These are phyloP conservation scores for Fistulinella staudtii DNA, from an alignment of 1,284 basidiomycete species.

Conservation along the genomic window DNA sequence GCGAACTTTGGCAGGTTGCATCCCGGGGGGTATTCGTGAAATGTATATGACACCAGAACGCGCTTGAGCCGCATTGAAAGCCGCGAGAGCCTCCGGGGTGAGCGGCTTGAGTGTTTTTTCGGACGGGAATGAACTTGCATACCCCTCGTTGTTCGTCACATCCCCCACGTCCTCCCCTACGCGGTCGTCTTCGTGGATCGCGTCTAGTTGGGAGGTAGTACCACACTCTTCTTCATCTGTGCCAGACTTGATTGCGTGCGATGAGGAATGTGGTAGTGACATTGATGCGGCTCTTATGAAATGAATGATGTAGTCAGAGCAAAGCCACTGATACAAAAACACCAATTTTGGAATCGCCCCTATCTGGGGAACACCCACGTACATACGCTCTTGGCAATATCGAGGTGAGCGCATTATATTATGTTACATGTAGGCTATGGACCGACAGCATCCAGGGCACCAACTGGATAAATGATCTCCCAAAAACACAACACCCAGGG, in stretches of 20 bases:
- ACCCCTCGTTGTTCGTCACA: conserved; percentile 57
- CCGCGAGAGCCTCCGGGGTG: conserved; percentile 65
- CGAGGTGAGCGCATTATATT: too few relatives aligned
- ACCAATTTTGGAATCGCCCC: conserved; percentile 13
- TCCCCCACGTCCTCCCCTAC: conserved; percentile 24
- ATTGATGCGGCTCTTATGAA: too few relatives aligned
- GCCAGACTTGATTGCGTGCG: background rate
- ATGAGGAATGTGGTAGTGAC: too few relatives aligned
- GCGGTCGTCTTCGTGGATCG: conserved; percentile 2
- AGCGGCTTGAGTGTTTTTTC: conserved; percentile 62
- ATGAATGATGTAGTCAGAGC: too few relatives aligned
- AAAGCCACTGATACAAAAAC: background rate
- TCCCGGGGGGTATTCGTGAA: conserved; percentile 95
- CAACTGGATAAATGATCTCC: too few relatives aligned
- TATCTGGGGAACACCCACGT: too few relatives aligned
- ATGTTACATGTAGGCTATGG: too few relatives aligned
- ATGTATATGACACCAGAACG: conserved; percentile 89
- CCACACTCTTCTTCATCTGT: too few relatives aligned
- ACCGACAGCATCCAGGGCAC: too few relatives aligned
- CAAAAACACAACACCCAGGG: too few relatives aligned
- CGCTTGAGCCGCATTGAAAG: conserved; percentile 65
- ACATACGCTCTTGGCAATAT: too few relatives aligned
- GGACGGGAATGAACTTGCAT: conserved; percentile 43
- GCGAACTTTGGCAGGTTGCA: conserved; percentile 95
- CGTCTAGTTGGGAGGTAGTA: background rate